Conservation (phyloP, 2,329 filamentous ascomycete species). For the Talaromyces sp. region DNA sequence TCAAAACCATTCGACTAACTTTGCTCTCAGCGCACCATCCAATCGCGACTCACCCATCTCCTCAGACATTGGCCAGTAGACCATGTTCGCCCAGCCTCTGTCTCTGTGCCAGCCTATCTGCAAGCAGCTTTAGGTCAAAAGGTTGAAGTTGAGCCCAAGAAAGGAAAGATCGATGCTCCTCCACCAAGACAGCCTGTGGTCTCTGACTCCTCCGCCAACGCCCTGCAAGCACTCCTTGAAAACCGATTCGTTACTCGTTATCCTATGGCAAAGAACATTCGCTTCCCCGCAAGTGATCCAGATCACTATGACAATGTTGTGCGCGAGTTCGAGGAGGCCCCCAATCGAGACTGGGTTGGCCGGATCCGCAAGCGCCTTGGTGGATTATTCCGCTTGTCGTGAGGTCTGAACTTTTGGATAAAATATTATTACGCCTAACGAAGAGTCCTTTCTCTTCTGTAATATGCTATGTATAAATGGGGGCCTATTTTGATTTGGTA, state of each 20-base stretch:
- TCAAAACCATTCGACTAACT: neutral
- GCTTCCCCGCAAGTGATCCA: slow-evolving; percentile 55
- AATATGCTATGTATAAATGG: slow-evolving; percentile 13
- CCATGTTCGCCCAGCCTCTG: slow-evolving; percentile 46
- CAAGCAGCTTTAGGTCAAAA: slow-evolving; percentile 33
- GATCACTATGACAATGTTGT: slow-evolving; percentile 57
- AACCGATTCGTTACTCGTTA: slow-evolving; percentile 59
- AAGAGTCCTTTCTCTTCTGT: no score
- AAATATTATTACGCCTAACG: neutral
- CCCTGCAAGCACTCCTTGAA: slow-evolving; percentile 62
- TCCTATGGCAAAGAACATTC: slow-evolving; percentile 50
- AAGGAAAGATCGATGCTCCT: slow-evolving; percentile 12
- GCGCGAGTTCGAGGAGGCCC: slow-evolving; percentile 57
- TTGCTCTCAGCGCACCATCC: slow-evolving; percentile 30
- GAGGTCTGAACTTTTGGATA: slow-evolving; percentile 1
- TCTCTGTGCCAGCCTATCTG: slow-evolving; percentile 49
- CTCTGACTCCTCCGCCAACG: slow-evolving; percentile 53
- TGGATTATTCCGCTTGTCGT: slow-evolving; percentile 52
- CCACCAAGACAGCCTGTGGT: slow-evolving; percentile 23
- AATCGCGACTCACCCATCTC: slow-evolving; percentile 44
- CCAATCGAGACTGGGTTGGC: slow-evolving; percentile 51
- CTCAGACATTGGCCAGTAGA: slow-evolving; percentile 50
- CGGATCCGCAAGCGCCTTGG: slow-evolving; percentile 50
- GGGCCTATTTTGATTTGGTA: slow-evolving; percentile 9
- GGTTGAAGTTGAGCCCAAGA: slow-evolving; percentile 4